phyloP scores from a whole-genome alignment of 2,329 filamentous ascomycete species.

The Cryphonectria carpinicola region DNA sequence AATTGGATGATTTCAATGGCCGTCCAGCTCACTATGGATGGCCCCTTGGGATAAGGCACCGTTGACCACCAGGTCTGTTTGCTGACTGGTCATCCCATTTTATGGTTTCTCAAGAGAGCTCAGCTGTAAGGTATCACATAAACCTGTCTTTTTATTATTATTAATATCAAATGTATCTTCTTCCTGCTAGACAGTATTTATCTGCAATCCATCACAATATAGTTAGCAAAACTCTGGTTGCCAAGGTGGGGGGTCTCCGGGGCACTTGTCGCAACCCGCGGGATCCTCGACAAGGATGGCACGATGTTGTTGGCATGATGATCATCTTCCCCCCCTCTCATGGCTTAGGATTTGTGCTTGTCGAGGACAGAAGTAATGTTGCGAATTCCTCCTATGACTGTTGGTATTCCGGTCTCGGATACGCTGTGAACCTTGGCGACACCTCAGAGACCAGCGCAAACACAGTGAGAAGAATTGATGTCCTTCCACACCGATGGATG shows the following conservation, averaged over 20 bases:
- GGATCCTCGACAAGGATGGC: constrained; percentile 1
- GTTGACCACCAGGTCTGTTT: no score
- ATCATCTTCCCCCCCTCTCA: not conserved
- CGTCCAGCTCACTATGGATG: not conserved
- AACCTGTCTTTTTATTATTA: not conserved
- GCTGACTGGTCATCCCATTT: not conserved
- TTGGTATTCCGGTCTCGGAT: not conserved
- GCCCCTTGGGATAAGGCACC: not conserved
- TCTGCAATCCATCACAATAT: not conserved
- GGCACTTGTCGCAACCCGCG: not conserved
- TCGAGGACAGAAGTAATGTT: not conserved
- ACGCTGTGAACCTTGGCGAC: not conserved
- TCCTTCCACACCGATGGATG: not conserved
- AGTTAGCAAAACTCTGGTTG: not conserved
- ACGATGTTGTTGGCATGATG: not conserved
- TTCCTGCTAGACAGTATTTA: not conserved
- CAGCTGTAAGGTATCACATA: not conserved
- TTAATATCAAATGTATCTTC: not conserved
- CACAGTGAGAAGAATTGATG: not conserved
- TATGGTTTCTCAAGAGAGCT: not conserved
- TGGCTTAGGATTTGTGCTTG: not conserved
- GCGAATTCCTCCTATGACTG: not conserved
- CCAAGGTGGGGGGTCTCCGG: not conserved
- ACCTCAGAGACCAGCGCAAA: not conserved
- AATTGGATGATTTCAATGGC: not conserved